Percentiles rank a stretch among this genome's conserved stretches.
Evolutionary conservation across 2,329 filamentous ascomycete genomes (phyloP).

Genomic region (Fusarium virguliforme): DNA sequence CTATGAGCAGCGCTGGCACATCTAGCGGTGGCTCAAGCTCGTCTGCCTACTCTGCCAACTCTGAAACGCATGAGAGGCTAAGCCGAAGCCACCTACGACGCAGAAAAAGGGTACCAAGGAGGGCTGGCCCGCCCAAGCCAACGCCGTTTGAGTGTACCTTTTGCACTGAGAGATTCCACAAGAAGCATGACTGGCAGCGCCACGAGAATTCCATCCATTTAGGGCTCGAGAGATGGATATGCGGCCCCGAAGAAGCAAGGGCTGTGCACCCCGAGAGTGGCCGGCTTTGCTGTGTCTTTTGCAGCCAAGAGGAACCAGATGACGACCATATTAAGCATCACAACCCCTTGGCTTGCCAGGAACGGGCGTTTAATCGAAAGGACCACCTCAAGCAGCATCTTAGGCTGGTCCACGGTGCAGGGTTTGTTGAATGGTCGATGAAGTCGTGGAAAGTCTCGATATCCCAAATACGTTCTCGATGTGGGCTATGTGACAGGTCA

Average conservation of each 20-base stretch:
- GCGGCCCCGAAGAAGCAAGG: background rate
- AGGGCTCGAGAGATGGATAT: conserved; percentile 10
- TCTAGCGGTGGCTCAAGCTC: conserved; percentile 4
- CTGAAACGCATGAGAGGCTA: background rate
- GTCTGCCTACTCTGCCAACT: conserved; percentile 6
- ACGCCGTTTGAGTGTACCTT: conserved; percentile 13
- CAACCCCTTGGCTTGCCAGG: conserved; percentile 6
- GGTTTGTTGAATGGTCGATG: conserved; percentile 5
- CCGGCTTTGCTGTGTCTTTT: conserved; percentile 9
- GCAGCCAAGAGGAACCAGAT: conserved; percentile 4
- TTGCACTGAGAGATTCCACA: conserved; percentile 9
- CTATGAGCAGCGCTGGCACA: conserved; percentile 1
- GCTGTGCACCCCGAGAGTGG: background rate
- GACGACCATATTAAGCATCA: background rate
- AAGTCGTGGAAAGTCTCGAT: conserved; percentile 4
- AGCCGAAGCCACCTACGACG: background rate
- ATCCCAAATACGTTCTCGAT: conserved; percentile 4
- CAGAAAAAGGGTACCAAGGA: conserved; percentile 5
- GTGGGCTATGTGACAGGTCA: background rate
- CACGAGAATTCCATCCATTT: conserved; percentile 12
- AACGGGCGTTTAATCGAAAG: conserved; percentile 7
- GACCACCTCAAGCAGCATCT: conserved; percentile 13
- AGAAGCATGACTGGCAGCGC: conserved; percentile 14
- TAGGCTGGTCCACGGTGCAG: background rate
- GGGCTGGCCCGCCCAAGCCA: background rate